A percentile compares a stretch with the other conserved stretches of the same genome.
Evolutionary conservation across 2,329 filamentous ascomycete species (phyloP).

Genomic region (Fusarium incarnatum): DNA sequence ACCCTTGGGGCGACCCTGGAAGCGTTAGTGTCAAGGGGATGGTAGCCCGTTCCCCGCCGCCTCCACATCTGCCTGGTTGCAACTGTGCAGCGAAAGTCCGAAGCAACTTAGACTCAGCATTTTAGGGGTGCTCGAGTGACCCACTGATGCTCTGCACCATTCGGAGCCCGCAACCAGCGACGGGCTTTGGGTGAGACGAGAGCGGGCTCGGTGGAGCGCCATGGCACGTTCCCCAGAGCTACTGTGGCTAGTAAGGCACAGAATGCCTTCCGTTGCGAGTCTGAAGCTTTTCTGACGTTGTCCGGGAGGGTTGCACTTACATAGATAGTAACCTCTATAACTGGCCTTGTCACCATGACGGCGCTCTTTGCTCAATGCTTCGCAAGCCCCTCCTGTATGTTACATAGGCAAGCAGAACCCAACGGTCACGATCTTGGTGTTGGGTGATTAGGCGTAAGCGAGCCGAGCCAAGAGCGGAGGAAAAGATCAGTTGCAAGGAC

Average conservation of each 20-base stretch:
- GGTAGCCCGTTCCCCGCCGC: conserved; percentile 33
- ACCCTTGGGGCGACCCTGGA: conserved; percentile 48
- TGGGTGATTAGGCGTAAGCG: conserved; percentile 3
- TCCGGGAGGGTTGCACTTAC: not conserved
- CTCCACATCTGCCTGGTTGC: conserved; percentile 31
- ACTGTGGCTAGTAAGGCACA: conserved; percentile 26
- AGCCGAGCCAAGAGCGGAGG: conserved; percentile 10
- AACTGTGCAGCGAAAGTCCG: not conserved
- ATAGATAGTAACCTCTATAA: not conserved
- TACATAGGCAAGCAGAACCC: not conserved
- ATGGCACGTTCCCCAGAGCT: conserved; percentile 32
- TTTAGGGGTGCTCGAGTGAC: not conserved
- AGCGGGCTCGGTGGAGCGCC: conserved; percentile 13
- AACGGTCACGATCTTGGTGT: conserved; percentile 8
- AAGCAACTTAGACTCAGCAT: not conserved
- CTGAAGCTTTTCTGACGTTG: conserved; percentile 11
- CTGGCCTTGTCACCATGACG: conserved; percentile 37
- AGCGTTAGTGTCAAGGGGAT: conserved; percentile 42
- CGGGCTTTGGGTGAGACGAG: conserved; percentile 16
- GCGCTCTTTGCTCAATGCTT: conserved; percentile 30
- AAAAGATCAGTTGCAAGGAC: not conserved
- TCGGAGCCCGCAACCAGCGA: conserved; percentile 22
- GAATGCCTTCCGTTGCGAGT: not conserved
- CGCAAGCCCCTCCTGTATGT: conserved; percentile 16
- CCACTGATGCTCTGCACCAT: conserved; percentile 7